phyloP scores from a whole-genome alignment of 192 early-diverging fungal species.

The Coemansia javaensis region DNA sequence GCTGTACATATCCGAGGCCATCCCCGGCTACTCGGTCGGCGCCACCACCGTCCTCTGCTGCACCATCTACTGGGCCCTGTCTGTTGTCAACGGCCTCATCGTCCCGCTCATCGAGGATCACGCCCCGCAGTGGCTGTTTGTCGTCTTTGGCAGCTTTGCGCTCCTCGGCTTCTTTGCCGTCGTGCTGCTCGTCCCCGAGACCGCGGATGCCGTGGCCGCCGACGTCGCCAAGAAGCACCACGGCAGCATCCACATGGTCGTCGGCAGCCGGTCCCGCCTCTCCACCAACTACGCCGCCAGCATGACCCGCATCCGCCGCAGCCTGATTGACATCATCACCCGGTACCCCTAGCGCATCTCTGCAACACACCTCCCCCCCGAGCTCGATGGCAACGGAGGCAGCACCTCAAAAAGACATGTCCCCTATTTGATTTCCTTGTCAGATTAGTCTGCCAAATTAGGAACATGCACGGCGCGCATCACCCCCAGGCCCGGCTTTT shows the following conservation, averaged over 20 bases:
- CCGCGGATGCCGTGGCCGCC: slow-evolving; percentile 55
- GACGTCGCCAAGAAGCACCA: slow-evolving; percentile 18
- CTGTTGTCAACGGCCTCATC: slow-evolving; percentile 49
- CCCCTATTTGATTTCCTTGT: too few species aligned
- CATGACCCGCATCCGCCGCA: neutral
- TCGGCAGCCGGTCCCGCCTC: slow-evolving; percentile 1
- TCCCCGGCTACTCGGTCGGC: slow-evolving; percentile 65
- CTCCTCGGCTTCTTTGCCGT: slow-evolving; percentile 50
- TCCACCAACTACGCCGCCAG: neutral
- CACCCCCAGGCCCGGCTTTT: too few species aligned
- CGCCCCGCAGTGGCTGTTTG: slow-evolving; percentile 45
- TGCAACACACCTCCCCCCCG: too few species aligned
- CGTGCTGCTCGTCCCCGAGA: slow-evolving; percentile 67
- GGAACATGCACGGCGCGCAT: too few species aligned
- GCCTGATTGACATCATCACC: neutral
- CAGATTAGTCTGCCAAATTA: too few species aligned
- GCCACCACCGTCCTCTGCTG: slow-evolving; percentile 62
- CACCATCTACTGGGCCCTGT: slow-evolving; percentile 62
- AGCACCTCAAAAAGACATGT: too few species aligned
- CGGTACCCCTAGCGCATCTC: neutral
- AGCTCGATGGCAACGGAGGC: too few species aligned
- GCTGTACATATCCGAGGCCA: slow-evolving; percentile 65
- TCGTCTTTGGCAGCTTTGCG: slow-evolving; percentile 59
- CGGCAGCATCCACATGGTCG: slow-evolving; percentile 23
- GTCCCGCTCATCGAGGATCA: slow-evolving; percentile 41